Base-by-base conservation (phyloP, 495 filamentous ascomycete genomes). In the Aspergillus incahuasiensis region DNA sequence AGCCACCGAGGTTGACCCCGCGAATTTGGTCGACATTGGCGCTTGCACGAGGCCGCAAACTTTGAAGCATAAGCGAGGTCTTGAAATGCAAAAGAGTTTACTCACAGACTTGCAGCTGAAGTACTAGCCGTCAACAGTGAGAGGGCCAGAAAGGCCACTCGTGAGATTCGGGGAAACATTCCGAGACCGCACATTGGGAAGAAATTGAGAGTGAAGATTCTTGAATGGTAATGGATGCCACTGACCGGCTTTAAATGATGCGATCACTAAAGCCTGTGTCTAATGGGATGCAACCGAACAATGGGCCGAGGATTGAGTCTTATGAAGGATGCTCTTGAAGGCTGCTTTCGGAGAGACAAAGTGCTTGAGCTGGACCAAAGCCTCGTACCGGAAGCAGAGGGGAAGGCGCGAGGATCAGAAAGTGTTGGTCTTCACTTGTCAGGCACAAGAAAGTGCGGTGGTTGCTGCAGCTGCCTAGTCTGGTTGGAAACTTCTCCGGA, bases 1-100 rank as follows among this genome's bases (percentile, higher is more conserved):
- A 83, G 12, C 80, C 81, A 54, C 81, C 81, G 7, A 83, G 70
- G 55, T 82, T 83, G 30, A 84, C 79, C 52, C 81, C 81, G 15
- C 74, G 76, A 35, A 83, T 72, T 54, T 75, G 77, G 1, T 74
- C 56, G 24, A 56, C 54, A 48, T 70, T 68, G 63, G 70, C 44
- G n/a, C 62, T 40, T 8, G 51, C 63, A 24, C 71, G 71, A 47
- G 69, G 56, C 22, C 66, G 63, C 13, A 75, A 59, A 44, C 77
- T 79, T 50, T 15, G 19, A 24, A 42, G 20, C 18, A 44, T 63
- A 20, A 63, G 60, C 48, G n/a, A 44, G 22, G 34, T 42, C 22
- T 35, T 41, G 18, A 30, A 18, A 28, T 30, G 32, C 8, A 18
- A 12, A 32, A 38, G 46, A 9, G 24, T 56, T 25, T 22, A 6